These are phyloP conservation scores for Colletotrichum sp. DNA, from an alignment of 2,329 filamentous ascomycete genomes.

Conservation along the genomic window DNA sequence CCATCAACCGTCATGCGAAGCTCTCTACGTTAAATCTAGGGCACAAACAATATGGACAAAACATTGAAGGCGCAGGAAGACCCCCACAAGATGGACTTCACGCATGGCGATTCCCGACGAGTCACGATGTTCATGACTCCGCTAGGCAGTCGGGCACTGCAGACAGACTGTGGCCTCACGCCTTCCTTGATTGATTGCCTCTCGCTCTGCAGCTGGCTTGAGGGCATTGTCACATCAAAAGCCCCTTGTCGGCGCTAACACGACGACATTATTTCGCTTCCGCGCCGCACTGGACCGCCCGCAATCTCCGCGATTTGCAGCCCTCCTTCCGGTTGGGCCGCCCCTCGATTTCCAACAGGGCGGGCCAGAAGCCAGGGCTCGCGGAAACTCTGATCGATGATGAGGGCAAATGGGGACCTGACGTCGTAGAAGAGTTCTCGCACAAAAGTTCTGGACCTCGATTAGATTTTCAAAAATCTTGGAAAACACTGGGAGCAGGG, in stretches of 20 bases:
- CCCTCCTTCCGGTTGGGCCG: not conserved
- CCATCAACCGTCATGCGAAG: not conserved
- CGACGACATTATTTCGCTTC: slow-evolving; percentile 16
- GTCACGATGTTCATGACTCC: not conserved
- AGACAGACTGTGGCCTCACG: not conserved
- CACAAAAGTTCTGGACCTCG: not conserved
- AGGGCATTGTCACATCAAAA: not conserved
- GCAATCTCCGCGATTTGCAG: slow-evolving; percentile 16
- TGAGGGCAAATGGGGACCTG: not conserved
- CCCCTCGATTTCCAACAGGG: not conserved
- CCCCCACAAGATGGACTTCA: not conserved
- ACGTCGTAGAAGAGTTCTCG: not conserved
- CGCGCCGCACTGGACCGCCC: slow-evolving; percentile 1
- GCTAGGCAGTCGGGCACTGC: not conserved
- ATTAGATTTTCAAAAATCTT: not conserved
- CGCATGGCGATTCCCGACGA: not conserved
- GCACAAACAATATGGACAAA: slow-evolving; percentile 2
- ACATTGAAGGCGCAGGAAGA: not conserved
- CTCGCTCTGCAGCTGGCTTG: not conserved
- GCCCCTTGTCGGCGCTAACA: slow-evolving; percentile 5
- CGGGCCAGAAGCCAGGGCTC: not conserved
- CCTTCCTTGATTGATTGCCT: not conserved
- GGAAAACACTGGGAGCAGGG: not conserved
- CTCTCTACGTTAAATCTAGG: not conserved
- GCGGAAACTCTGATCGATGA: not conserved